Evolutionary conservation across 1,139 yeast species (phyloP), one percentile per base, ranked within the genome.

Genomic region (Sugiyamaella grinbergsii): DNA sequence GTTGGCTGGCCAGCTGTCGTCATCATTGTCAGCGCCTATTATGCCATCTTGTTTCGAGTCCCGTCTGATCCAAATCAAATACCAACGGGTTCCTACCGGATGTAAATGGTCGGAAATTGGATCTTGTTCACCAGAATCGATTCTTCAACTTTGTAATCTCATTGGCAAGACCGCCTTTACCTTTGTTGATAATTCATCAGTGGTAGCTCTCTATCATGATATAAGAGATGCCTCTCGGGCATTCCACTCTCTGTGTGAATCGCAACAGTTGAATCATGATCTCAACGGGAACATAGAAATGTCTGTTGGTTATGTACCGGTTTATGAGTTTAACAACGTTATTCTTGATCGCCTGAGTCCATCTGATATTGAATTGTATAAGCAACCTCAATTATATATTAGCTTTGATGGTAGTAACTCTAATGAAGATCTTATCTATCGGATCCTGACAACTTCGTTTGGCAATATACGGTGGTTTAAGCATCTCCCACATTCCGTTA

Each of bases 181-280:
- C 10, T 8, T 23, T 6, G 16, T 43, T 20, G 15, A 37, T n/a
- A 26, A 19, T 10, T 34, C 47, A 3, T 34, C 47, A n/a, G 47
- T 47, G 5, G 32, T 42, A 5, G 59, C 62, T 15, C 62, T 61
- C 5, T 65, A 55, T 51, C 61, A 54, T 38, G 68, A 65, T 49
- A 31, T 64, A 32, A 54, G 67, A 16, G 62, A 61, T 43, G 61
- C 68, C 5, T 52, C 59, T 28, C 50, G 54, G 20, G 63, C 65
- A 5, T 57, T 55, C 32, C 46, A 58, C 22, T 54, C 4, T 5
- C 36, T 43, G 13, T 13, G 29, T 16, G 47, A 26, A 15, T 15
- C 16, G 13, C 29, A 29, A 29, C 5, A 29, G 11, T 29, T 29
- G 7, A 29, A 8, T 11, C 32, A 22, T 16, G 7, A 16, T 16